phyloP scores from a whole-genome alignment of 2,329 filamentous ascomycete species.

The Rutstroemia sp. region DNA sequence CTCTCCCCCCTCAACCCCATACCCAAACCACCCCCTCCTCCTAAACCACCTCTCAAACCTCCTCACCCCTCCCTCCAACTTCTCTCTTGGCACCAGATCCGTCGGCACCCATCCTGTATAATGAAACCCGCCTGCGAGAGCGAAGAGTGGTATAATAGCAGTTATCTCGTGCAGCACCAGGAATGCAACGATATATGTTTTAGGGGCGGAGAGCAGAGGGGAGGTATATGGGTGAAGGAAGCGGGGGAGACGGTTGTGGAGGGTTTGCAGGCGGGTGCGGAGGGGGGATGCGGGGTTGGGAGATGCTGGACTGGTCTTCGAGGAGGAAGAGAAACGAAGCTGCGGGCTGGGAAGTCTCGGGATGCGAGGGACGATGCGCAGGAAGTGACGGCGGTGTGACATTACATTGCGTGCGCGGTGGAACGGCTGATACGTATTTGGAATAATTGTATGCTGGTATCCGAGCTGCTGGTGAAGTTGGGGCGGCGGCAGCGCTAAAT shows the following conservation, averaged over 20 bases:
- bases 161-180: constrained; percentile 88
- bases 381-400: not conserved
- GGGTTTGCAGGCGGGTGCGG: not conserved
- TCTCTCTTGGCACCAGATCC: constrained; percentile 8
- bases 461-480: too few species aligned
- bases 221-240: constrained; percentile 63
- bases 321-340: not conserved
- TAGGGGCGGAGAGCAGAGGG: constrained; percentile 66
- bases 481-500: too few species aligned
- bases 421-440: too few species aligned
- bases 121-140: constrained; percentile 71
- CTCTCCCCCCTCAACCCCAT: constrained; percentile 28
- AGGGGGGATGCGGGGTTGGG: not conserved
- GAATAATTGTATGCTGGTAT: too few species aligned
- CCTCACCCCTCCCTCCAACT: constrained; percentile 40
- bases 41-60: constrained; percentile 72
- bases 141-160: constrained; percentile 71
- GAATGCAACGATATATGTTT: constrained; percentile 80
- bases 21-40: constrained; percentile 74
- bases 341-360: not conserved
- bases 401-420: too few species aligned
- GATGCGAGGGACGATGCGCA: too few species aligned
- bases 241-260: constrained; percentile 37
- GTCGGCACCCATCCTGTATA: constrained; percentile 66
- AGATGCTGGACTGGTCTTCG: not conserved